Percentiles rank a stretch among this genome's conserved stretches.
Evolutionary conservation across 2,329 filamentous ascomycete genomes (phyloP).

Genomic region (Didymosphaeria variabile): DNA sequence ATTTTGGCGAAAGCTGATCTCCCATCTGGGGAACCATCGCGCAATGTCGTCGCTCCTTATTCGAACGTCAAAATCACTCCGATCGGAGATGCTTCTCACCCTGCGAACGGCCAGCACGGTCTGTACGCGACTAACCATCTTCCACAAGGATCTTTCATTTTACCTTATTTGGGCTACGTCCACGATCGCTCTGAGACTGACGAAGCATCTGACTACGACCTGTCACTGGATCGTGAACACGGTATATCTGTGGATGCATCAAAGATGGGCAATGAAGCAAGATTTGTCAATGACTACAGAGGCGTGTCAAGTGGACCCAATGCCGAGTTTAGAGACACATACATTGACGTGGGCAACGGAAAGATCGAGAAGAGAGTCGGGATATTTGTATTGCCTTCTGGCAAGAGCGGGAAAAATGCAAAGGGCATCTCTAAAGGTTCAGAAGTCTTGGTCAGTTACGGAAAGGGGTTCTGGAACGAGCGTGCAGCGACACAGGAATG

Average conservation of each 20-base stretch:
- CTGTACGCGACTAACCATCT: constrained; percentile 58
- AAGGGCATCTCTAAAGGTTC: constrained; percentile 58
- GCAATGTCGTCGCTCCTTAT: constrained; percentile 39
- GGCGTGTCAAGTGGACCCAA: constrained; percentile 54
- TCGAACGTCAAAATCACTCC: constrained; percentile 53
- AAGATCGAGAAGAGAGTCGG: constrained; percentile 59
- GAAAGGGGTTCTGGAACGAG: constrained; percentile 61
- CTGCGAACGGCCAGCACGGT: constrained; percentile 58
- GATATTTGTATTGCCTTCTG: constrained; percentile 60
- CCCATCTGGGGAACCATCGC: constrained; percentile 23
- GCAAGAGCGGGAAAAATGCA: constrained; percentile 58
- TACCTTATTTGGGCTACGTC: constrained; percentile 60
- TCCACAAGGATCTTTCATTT: constrained; percentile 56
- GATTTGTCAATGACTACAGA: constrained; percentile 65
- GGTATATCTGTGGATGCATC: constrained; percentile 60
- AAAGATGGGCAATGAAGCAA: constrained; percentile 59
- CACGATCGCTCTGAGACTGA: constrained; percentile 56
- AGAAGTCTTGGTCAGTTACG: constrained; percentile 64
- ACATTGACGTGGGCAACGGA: constrained; percentile 47
- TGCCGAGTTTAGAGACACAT: constrained; percentile 56
- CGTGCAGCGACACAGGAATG: constrained; percentile 25
- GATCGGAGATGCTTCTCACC: constrained; percentile 55
- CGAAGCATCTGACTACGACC: constrained; percentile 59
- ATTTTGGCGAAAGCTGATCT: constrained; percentile 31
- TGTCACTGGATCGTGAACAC: constrained; percentile 60